Percentiles rank a stretch among this genome's conserved stretches.
phyloP scores from a whole-genome alignment of 768 basidiomycete genomes.

The Sarcodon sp. region DNA sequence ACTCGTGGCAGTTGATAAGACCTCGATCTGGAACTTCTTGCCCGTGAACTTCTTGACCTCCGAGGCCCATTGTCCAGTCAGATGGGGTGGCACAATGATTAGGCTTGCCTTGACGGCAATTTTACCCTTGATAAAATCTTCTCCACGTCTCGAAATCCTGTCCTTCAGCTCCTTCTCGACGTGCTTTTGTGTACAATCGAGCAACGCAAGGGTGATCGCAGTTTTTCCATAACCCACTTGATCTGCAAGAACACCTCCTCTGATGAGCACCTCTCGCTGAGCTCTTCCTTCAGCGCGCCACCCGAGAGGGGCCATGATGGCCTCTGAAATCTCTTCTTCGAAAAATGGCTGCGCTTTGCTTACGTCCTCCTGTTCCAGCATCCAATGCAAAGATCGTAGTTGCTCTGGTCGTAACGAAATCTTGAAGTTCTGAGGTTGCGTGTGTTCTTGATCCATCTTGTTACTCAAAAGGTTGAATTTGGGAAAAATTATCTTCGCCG shows the following conservation, averaged over 20 bases:
- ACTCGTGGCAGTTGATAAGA: constrained; percentile 55
- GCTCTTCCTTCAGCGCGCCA: constrained; percentile 95
- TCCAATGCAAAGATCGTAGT: constrained; percentile 85
- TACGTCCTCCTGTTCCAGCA: constrained; percentile 65
- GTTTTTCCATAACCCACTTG: constrained; percentile 98
- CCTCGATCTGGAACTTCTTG: constrained; percentile 44
- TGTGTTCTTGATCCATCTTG: constrained; percentile 51
- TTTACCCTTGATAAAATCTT: constrained; percentile 39
- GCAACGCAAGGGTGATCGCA: constrained; percentile 83
- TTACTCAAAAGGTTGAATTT: constrained; percentile 71
- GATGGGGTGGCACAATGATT: constrained; percentile 80
- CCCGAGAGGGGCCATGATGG: constrained; percentile 70
- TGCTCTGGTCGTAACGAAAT: constrained; percentile 72
- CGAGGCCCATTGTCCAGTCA: constrained; percentile 81
- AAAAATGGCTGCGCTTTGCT: constrained; percentile 55
- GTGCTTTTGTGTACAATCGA: constrained; percentile 53
- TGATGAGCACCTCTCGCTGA: constrained; percentile 56
- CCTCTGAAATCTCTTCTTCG: constrained; percentile 92
- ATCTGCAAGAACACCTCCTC: constrained; percentile 90
- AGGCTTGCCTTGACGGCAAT: constrained; percentile 74
- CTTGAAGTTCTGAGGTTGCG: constrained; percentile 72
- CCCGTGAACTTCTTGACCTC: constrained; percentile 77
- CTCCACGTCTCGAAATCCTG: constrained; percentile 1
- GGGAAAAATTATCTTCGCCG: constrained; percentile 41
- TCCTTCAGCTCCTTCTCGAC: constrained; percentile 47